Base-by-base conservation (phyloP, 331 rosid species). In the Phaseolus coccineus region DNA sequence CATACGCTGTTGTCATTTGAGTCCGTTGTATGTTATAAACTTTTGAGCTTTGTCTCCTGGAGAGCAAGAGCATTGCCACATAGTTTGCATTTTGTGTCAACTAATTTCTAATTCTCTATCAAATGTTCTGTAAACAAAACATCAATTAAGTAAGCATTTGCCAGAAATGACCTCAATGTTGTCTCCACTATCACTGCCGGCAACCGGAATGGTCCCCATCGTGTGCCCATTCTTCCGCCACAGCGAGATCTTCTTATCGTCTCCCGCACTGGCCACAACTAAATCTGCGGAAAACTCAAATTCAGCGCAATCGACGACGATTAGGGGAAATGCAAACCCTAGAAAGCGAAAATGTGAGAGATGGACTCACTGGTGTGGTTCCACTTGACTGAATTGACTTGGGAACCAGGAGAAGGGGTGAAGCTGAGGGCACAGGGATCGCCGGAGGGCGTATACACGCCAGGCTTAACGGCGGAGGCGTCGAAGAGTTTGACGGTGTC, bases 251-350 rank as follows among this genome's bases (percentile, higher is more conserved):
- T 86, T 91, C 91, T 88, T 91, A 71, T 96, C 99, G 61, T 96
- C 99, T 64, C 98, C 99, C 59, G 96, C 98, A 87, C 99, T 91
- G 48, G 96, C 99, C 88, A 91, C 94, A 78, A 93, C 98, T 88
- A 96, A 87, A 89, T 96, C 99, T 96, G 85, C 55, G 35, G 55
- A 64, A 5, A 73, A 77, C 44, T 61, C 82, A 27, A 81, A 31
- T 31, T 83, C 79, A 77, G 44, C 28, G 61, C 37, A 80, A 63
- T 44, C 72, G 7, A 56, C 31, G 56, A 76, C 24, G 27, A 55
- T 55, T 78, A 3, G 65, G 16, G 80, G 19, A 73, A 81, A 81
- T 22, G 51, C 74, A 64, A 79, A 65, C 76, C 82, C 69, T 66
- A 48, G 9, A 39, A 73, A 73, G 2, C 10, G 52, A 73, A 35